phyloP scores from a whole-genome alignment of 1,139 yeast species.

The Pichia sp. region DNA sequence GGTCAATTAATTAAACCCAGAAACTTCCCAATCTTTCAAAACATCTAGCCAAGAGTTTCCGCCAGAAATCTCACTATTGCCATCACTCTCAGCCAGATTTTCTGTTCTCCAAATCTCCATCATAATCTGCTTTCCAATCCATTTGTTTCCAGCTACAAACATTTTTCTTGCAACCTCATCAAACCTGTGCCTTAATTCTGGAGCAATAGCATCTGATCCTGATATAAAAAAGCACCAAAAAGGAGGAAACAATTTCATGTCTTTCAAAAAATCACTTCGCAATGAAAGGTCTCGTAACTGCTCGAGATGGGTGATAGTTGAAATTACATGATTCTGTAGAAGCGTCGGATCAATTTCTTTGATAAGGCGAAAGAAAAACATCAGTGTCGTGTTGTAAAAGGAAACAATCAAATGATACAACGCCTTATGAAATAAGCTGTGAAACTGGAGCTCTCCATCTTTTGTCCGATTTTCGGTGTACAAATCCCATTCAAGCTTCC shows the following conservation, averaged over 20 bases:
- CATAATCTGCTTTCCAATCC: constrained; percentile 53
- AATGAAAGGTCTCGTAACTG: constrained; percentile 29
- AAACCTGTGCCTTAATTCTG: constrained; percentile 31
- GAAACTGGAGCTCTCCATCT: constrained; percentile 22
- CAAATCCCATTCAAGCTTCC: constrained; percentile 46
- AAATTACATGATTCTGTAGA: constrained; percentile 36
- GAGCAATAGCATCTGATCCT: constrained; percentile 42
- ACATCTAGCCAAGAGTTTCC: constrained; percentile 48
- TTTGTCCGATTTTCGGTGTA: constrained; percentile 22
- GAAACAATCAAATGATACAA: constrained; percentile 38
- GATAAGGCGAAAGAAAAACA: constrained; percentile 45
- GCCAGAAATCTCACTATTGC: constrained; percentile 9
- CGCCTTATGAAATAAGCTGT: constrained; percentile 38
- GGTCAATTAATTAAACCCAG: constrained; percentile 26
- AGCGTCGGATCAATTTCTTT: constrained; percentile 36
- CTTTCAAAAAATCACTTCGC: constrained; percentile 19
- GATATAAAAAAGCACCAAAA: constrained; percentile 49
- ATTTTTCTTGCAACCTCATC: constrained; percentile 34
- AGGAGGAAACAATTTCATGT: constrained; percentile 32
- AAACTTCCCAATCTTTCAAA: constrained; percentile 50
- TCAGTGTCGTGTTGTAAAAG: constrained; percentile 43
- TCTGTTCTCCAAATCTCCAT: constrained; percentile 48
- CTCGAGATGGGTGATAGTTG: constrained; percentile 35
- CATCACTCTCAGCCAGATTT: constrained; percentile 24
- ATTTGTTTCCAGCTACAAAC: constrained; percentile 37